Percentiles rank a stretch among this genome's conserved stretches.
Conservation (phyloP, 139 green algal genomes). For the Auxenochlorella protothecoides region DNA sequence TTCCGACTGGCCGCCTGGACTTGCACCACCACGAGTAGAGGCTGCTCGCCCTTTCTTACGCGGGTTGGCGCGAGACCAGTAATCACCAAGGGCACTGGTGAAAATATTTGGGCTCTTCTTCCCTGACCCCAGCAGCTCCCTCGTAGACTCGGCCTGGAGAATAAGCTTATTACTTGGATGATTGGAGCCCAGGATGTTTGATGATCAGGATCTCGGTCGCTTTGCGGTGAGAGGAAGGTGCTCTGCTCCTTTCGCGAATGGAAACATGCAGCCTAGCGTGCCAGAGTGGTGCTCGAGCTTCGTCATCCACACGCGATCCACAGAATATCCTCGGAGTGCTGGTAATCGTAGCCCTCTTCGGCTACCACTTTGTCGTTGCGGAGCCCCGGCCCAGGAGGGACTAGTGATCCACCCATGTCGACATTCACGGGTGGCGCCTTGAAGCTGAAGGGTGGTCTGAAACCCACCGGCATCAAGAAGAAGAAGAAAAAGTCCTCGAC, state of each 20-base stretch:
- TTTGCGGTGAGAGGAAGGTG: neutral
- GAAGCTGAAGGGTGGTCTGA: conserved; percentile 75
- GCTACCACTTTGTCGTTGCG: conserved; percentile 63
- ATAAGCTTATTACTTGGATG: too few species aligned
- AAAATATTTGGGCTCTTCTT: too few species aligned
- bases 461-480: conserved; percentile 43
- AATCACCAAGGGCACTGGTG: too few species aligned
- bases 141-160: too few species aligned
- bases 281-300: neutral
- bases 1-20: too few species aligned
- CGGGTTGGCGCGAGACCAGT: too few species aligned
- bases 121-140: too few species aligned
- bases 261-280: too few species aligned
- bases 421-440: conserved; percentile 70
- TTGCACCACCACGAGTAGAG: too few species aligned
- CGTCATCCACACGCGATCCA: neutral
- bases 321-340: conserved; percentile 63
- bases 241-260: too few species aligned
- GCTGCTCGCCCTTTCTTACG: too few species aligned
- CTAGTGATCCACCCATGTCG: conserved; percentile 21
- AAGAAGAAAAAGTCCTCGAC: conserved; percentile 63
- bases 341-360: conserved; percentile 58
- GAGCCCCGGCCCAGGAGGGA: conserved; percentile 15
- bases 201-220: neutral
- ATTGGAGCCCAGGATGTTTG: neutral